Evolutionary conservation across 441 rosid species (phyloP), one percentile per base, ranked within the genome.

Genomic region (Sinapis alba): DNA sequence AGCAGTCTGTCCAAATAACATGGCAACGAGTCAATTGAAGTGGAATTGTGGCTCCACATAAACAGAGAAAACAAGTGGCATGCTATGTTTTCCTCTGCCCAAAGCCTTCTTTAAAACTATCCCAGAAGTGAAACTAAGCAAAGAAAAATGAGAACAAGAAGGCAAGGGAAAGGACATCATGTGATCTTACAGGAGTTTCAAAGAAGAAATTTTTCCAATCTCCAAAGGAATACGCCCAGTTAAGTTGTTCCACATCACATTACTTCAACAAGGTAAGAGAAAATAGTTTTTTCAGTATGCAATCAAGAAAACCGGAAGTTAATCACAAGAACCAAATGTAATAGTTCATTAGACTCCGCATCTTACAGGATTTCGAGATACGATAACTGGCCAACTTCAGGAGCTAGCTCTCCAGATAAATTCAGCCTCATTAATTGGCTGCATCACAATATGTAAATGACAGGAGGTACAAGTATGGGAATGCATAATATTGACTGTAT

Each of bases 221-320:
- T 92, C 97, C 85, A 78, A 83, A 12, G 98, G 98, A 82, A 94
- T 86, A 79, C 76, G 80, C 19, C 98, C 96, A 30, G 82, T 86
- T 77, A 94, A 64, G 18, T 82, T 79, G 83, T 94, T 94, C 98
- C 97, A 94, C 97, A 92, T 94, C 82, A 94, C 87, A 84, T 90
- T 86, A 82, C 98, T 92, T 65, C 36, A 43, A 69, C 45, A 69
- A 71, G 47, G 59, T 21, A 62, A 41, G 36, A 36, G 41, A 63
- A 41, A 10, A 51, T 15, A 41, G 4, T 5, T 5, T 7, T 54
- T 38, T 62, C 11, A 79, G 60, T 56, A 59, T 6, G 50, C 51
- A 71, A 56, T 13, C 10, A 54, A 69, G 43, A 23, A 70, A 78
- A 28, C 43, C 2, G 5, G 54, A 62, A 62, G 63, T 19, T 64